Conservation (phyloP, 148 eudicot species). For the Chenopodium formosanum region DNA sequence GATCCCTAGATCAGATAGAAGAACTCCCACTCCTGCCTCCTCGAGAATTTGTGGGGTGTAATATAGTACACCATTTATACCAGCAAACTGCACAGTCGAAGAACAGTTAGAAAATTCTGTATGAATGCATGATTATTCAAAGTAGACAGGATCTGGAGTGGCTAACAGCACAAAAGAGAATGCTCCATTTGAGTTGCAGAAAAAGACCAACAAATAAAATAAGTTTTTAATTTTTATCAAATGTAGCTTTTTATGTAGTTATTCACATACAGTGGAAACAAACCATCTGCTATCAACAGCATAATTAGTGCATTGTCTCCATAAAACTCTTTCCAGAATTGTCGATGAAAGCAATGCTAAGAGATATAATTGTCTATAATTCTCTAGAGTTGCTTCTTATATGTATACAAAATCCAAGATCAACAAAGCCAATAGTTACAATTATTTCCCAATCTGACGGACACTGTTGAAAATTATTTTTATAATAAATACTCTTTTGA, state of each 20-base stretch:
- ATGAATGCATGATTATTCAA: neutral
- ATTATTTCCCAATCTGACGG: neutral
- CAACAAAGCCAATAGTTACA: neutral
- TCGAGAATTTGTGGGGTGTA: conserved; percentile 81
- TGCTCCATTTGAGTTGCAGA: neutral
- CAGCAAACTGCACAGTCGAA: conserved; percentile 57
- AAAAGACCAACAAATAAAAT: neutral
- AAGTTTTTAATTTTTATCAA: no score
- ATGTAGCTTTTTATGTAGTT: neutral
- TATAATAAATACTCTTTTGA: no score
- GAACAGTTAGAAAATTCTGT: neutral
- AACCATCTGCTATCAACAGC: neutral
- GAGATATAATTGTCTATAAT: neutral
- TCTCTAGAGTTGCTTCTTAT: neutral
- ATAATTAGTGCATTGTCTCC: neutral
- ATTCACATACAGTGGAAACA: neutral
- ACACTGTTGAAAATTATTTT: neutral
- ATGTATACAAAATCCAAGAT: neutral
- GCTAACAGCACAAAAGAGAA: no score
- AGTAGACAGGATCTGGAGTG: no score
- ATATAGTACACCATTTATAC: conserved; percentile 73
- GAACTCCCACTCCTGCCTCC: conserved; percentile 74
- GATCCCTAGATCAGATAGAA: conserved; percentile 52
- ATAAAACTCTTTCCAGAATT: neutral
- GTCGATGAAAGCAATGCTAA: neutral